These are phyloP conservation scores for Monosporascus cannonballus DNA, from an alignment of 2,329 filamentous ascomycete species.

Conservation along the genomic window DNA sequence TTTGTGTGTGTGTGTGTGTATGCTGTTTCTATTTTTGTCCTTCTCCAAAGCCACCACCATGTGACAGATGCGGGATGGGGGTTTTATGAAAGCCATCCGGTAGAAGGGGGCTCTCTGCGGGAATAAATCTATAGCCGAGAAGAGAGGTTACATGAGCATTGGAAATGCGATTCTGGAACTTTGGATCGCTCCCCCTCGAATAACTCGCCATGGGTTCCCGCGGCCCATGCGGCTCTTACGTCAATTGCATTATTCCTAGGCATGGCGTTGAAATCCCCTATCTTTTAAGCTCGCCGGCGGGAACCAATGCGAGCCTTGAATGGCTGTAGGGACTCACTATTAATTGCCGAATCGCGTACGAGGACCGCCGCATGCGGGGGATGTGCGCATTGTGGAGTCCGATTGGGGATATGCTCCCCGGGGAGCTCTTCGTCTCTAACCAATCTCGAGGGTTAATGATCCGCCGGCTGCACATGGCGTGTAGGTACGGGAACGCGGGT, in stretches of 20 bases:
- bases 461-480: conserved; percentile 2
- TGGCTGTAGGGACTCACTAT: not conserved
- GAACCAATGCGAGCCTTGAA: too few species aligned
- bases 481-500: too few species aligned
- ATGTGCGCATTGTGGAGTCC: not conserved
- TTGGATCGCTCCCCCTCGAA: conserved; percentile 1
- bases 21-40: not conserved
- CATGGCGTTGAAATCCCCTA: too few species aligned
- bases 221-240: not conserved
- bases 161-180: conserved; percentile 3
- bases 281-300: too few species aligned
- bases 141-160: conserved; percentile 16
- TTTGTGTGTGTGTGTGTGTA: too few species aligned
- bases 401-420: not conserved
- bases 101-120: not conserved
- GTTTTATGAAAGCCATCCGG: not conserved
- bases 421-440: not conserved
- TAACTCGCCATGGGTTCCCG: not conserved
- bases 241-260: too few species aligned
- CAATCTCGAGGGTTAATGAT: conserved; percentile 13
- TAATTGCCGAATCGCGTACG: not conserved
- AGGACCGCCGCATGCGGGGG: not conserved
- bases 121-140: conserved; percentile 1
- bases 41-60: conserved; percentile 9
- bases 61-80: not conserved